phyloP scores from a whole-genome alignment of 1,284 basidiomycete species.

The Pterulicium gracile region DNA sequence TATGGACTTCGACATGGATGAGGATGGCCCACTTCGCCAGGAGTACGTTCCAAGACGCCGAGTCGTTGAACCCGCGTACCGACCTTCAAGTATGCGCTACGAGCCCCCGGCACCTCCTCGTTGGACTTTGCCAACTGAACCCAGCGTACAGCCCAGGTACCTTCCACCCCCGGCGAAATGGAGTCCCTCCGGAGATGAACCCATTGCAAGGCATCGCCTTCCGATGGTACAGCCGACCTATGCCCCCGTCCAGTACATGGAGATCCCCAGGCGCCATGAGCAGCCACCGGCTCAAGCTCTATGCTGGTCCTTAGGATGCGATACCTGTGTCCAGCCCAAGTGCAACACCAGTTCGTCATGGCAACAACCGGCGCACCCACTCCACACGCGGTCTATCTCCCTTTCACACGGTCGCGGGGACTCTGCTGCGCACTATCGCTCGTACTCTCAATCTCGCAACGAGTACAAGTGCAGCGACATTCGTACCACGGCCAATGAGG shows the following conservation, averaged over 20 bases:
- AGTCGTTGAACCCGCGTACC: constrained; percentile 24
- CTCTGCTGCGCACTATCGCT: constrained; percentile 30
- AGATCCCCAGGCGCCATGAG: constrained; percentile 11
- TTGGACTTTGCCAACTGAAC: constrained; percentile 5
- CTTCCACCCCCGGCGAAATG: constrained; percentile 70
- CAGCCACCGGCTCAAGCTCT: background rate
- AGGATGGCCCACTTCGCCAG: constrained; percentile 68
- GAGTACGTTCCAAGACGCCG: constrained; percentile 69
- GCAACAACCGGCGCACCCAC: constrained; percentile 27
- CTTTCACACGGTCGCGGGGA: constrained; percentile 41
- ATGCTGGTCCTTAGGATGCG: background rate
- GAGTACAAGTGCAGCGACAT: constrained; percentile 39
- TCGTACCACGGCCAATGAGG: constrained; percentile 30
- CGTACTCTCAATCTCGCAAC: constrained; percentile 48
- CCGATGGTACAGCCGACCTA: constrained; percentile 51
- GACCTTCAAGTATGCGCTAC: constrained; percentile 16
- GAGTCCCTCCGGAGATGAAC: constrained; percentile 69
- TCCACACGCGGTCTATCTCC: constrained; percentile 46
- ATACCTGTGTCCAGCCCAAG: constrained; percentile 18
- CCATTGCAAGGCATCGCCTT: constrained; percentile 36
- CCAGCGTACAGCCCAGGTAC: constrained; percentile 20
- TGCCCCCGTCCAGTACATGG: no score
- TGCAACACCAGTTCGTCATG: constrained; percentile 31
- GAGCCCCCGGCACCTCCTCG: constrained; percentile 6
- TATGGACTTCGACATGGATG: constrained; percentile 66